Conservation (phyloP, 805 yeast genomes). For the Wickerhamomyces bovis region DNA sequence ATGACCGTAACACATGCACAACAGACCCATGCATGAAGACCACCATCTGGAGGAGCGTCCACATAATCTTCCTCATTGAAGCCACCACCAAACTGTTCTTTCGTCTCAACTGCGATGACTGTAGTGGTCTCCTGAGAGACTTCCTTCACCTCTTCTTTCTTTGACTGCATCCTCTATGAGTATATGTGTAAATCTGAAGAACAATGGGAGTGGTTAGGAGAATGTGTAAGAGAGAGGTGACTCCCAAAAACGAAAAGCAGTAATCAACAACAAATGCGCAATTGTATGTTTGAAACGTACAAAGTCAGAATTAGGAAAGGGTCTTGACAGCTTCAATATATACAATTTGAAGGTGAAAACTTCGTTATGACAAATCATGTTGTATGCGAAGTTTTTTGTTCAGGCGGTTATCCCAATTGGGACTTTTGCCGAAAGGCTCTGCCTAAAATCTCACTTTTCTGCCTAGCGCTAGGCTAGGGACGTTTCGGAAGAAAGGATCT, state of each 20-base stretch:
- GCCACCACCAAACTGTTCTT: slow-evolving; percentile 7
- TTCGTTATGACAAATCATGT: neutral
- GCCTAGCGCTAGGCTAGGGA: neutral
- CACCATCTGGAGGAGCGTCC: slow-evolving; percentile 39
- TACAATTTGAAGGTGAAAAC: neutral
- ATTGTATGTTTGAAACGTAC: too few species aligned
- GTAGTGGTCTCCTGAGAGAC: neutral
- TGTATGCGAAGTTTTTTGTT: neutral
- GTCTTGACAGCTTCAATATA: neutral
- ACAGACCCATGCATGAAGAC: slow-evolving; percentile 43
- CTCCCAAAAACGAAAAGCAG: too few species aligned
- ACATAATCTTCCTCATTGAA: slow-evolving; percentile 28
- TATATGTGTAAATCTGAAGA: too few species aligned
- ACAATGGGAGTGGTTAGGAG: neutral
- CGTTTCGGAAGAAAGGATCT: too few species aligned
- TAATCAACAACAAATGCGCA: too few species aligned
- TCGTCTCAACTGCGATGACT: neutral
- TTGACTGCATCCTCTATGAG: neutral
- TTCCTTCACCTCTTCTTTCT: neutral
- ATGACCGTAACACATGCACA: slow-evolving; percentile 29
- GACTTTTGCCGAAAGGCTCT: neutral
- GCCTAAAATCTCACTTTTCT: neutral
- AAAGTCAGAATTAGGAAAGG: too few species aligned
- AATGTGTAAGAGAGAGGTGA: too few species aligned
- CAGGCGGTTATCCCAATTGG: neutral